Percentiles rank a stretch among this genome's conserved stretches.
These are phyloP conservation scores for Heliamphora pulchella DNA, from an alignment of 179 eudicot species.

Conservation along the genomic window DNA sequence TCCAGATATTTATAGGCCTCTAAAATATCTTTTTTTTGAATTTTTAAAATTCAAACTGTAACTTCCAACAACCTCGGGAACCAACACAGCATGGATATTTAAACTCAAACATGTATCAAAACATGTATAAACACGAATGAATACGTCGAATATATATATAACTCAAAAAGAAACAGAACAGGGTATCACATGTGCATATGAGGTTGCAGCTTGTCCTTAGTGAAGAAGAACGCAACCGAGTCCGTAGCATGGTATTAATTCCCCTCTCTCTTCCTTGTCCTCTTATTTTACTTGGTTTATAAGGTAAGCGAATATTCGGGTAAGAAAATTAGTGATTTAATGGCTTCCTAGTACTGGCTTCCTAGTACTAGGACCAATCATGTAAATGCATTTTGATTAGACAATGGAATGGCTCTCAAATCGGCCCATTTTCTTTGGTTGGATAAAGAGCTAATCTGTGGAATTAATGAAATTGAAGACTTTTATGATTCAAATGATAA, in stretches of 20 bases:
- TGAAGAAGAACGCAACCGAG: constrained; percentile 60
- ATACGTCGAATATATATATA: too few relatives aligned
- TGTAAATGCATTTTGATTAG: neutral
- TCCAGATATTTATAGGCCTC: too few relatives aligned
- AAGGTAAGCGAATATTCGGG: neutral
- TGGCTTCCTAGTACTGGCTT: neutral
- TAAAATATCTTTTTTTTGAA: too few relatives aligned
- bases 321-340: neutral
- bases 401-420: neutral
- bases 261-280: neutral
- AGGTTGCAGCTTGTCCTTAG: constrained; percentile 61
- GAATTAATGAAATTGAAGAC: too few relatives aligned
- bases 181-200: constrained; percentile 39
- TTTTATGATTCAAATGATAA: neutral
- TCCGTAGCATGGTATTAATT: constrained; percentile 57
- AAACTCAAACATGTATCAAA: too few relatives aligned
- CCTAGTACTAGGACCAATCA: neutral
- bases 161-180: too few relatives aligned
- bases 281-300: neutral
- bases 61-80: too few relatives aligned
- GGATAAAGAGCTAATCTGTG: neutral
- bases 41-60: too few relatives aligned
- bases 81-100: too few relatives aligned
- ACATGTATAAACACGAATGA: too few relatives aligned
- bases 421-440: neutral